Conservation (phyloP, 805 yeast genomes). For the Kluyveromyces dobzhanskii region DNA sequence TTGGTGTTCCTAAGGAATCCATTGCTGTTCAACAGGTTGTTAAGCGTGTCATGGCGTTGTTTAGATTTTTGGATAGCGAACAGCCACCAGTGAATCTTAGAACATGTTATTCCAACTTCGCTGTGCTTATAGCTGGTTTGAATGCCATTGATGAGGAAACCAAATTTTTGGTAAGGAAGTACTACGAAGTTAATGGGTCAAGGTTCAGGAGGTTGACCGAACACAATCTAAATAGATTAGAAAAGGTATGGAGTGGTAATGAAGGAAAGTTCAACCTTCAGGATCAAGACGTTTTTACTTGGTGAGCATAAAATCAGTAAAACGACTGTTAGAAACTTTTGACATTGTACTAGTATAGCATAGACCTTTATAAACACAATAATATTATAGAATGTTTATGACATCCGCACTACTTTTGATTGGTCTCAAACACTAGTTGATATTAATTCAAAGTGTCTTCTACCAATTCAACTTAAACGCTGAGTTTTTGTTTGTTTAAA, state of each 20-base stretch:
- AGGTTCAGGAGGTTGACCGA: slow-evolving; percentile 27
- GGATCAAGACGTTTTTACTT: slow-evolving; percentile 29
- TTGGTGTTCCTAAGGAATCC: slow-evolving; percentile 28
- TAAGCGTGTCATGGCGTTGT: slow-evolving; percentile 25
- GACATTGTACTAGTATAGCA: no score
- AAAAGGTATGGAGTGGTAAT: slow-evolving; percentile 28
- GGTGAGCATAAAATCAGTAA: slow-evolving; percentile 14
- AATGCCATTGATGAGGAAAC: slow-evolving; percentile 30
- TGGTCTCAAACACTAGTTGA: no score
- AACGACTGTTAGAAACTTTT: not conserved
- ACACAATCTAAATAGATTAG: slow-evolving; percentile 27
- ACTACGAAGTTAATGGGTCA: slow-evolving; percentile 25
- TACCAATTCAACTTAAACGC: no score
- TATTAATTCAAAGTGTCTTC: no score
- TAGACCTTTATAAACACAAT: no score
- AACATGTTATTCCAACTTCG: slow-evolving; percentile 31
- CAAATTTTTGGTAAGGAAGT: slow-evolving; percentile 23
- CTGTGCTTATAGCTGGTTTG: slow-evolving; percentile 29
- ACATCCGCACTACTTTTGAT: no score
- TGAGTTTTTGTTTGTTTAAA: no score
- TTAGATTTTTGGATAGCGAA: slow-evolving; percentile 27
- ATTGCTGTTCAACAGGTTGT: slow-evolving; percentile 28
- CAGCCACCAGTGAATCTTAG: slow-evolving; percentile 29
- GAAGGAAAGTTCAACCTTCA: slow-evolving; percentile 23
- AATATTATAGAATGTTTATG: no score